Evolutionary conservation across 768 basidiomycete genomes (phyloP).

Genomic region (Boletellus emodensis): DNA sequence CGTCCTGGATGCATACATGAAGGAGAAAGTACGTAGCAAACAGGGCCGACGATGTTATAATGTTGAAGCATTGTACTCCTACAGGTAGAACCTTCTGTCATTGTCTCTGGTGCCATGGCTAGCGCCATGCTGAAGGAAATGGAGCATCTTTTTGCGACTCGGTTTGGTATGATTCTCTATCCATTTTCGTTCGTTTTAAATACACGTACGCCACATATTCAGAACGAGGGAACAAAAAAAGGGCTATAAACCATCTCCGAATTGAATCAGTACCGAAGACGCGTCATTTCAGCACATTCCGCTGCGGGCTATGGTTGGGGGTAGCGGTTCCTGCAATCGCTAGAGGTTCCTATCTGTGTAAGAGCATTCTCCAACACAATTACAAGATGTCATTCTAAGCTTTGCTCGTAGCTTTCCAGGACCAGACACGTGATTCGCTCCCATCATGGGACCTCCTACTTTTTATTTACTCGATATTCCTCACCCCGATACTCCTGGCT

Average conservation of each 20-base stretch:
- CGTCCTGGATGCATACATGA: conserved; percentile 74
- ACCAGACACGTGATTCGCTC: conserved; percentile 47
- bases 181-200: neutral
- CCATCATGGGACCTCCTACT: conserved; percentile 73
- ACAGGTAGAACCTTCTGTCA: conserved; percentile 66
- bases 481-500: conserved; percentile 71
- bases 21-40: conserved; percentile 54
- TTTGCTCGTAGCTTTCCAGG: conserved; percentile 47
- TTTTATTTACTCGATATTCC: conserved; percentile 70
- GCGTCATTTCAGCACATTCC: conserved; percentile 69
- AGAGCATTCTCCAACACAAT: neutral
- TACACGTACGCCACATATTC: neutral
- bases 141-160: conserved; percentile 70
- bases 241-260: conserved; percentile 65
- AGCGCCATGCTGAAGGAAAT: conserved; percentile 67
- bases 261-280: conserved; percentile 46
- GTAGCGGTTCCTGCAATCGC: conserved; percentile 65
- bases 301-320: conserved; percentile 71
- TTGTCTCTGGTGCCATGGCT: conserved; percentile 60
- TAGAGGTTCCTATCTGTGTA: conserved; percentile 60
- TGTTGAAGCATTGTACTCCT: neutral
- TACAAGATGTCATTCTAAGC: neutral
- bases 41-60: neutral
- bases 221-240: conserved; percentile 75
- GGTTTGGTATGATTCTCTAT: conserved; percentile 60